Base-by-base conservation (phyloP, 2,329 filamentous ascomycete species). In the Aspergillus neoniger region DNA sequence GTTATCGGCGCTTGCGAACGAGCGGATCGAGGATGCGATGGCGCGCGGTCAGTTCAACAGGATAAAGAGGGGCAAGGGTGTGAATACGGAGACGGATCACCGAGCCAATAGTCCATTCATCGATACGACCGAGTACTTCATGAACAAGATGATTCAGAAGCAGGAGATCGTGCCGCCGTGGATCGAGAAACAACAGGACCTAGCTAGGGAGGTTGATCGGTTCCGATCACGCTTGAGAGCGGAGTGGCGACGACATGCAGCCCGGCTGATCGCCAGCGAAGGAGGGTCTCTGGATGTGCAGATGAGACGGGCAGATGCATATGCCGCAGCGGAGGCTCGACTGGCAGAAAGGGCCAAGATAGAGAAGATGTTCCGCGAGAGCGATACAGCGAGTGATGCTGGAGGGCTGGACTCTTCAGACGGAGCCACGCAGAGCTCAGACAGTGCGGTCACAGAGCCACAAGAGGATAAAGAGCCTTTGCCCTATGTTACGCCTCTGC, bases 171-270 rank as follows among this genome's bases (percentile, higher is more conserved):
- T 96, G 0, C 95, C 95, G 0, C 94, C 94, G 0, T 99, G 95
- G 95, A 98, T 99, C 61, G 95, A 99, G 77, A 98, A 97, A 78
- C 95, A 99, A 75, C 94, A 98, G 73, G 92, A 97, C 70, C 80
- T 98, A 5, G 83, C 87, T 10, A 87, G 86, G 62, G 85, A 90
- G 0, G 84, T 88, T 1, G 83, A 82, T 12, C 82, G 83, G 1
- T 97, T 99, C 72, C 85, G 95, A 2, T 78, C 81, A 2, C 81
- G 91, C n/a, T 72, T 98, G 62, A 82, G 93, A 38, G 86, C 83
- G 43, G 92, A 96, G 68, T 98, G 94, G 94, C 88, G 86, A 72
- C 84, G 92, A 38, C 91, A 96, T 75, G 91, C 90, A 5, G 88
- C 91, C 1, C 81, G 91, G 53, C 84, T 88, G 68, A 96, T 98